Evolutionary conservation across 1,139 yeast species (phyloP).

Genomic region (Yamadazyma sp.): DNA sequence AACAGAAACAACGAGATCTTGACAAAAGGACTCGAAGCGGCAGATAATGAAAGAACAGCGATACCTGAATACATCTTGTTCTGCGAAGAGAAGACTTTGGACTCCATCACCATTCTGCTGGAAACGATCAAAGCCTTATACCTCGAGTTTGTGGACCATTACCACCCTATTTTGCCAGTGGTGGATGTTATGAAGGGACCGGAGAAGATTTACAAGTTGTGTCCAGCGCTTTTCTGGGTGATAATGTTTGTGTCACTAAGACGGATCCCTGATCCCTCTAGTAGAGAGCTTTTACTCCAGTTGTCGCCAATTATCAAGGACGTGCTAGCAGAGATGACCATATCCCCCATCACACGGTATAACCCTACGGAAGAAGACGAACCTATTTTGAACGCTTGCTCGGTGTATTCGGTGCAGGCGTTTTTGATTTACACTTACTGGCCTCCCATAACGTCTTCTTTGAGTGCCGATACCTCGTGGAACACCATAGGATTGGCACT

Average conservation of each 20-base stretch:
- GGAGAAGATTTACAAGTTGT: constrained; percentile 69
- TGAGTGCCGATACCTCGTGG: constrained; percentile 95
- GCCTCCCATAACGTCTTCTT: constrained; percentile 94
- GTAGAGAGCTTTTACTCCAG: constrained; percentile 44
- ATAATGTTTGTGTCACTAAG: constrained; percentile 82
- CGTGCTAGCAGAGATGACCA: constrained; percentile 81
- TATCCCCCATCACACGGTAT: constrained; percentile 84
- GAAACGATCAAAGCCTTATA: constrained; percentile 65
- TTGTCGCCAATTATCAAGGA: constrained; percentile 73
- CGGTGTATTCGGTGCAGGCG: constrained; percentile 95
- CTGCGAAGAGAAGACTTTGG: constrained; percentile 69
- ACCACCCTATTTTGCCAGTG: constrained; percentile 85
- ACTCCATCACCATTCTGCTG: constrained; percentile 59
- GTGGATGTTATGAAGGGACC: constrained; percentile 83
- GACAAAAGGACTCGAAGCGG: constrained; percentile 1
- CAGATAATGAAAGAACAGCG: constrained; percentile 8
- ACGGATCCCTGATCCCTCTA: constrained; percentile 43
- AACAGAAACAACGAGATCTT: constrained; percentile 13
- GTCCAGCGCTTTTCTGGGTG: constrained; percentile 94
- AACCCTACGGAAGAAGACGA: constrained; percentile 73
- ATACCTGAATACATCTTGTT: constrained; percentile 41
- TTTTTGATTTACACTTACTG: constrained; percentile 83
- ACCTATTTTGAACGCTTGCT: constrained; percentile 81
- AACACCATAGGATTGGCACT: constrained; percentile 90
- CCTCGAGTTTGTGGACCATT: constrained; percentile 66